phyloP scores from a whole-genome alignment of 345 rosid species.

The Isatis tinctoria region DNA sequence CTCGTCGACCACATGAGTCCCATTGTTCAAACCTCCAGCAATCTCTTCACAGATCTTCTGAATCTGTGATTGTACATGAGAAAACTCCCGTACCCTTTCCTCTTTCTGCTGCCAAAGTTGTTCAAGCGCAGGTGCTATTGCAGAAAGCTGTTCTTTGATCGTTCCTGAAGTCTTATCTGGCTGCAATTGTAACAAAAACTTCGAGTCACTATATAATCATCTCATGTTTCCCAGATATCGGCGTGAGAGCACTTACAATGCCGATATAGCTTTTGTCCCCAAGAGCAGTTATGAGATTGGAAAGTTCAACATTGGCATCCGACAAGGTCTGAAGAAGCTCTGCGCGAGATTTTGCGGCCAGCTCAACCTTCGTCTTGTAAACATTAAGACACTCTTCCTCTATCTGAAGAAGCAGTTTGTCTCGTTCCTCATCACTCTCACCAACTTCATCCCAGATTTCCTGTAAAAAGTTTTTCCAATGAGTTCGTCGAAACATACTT shows the following conservation, averaged over 20 bases:
- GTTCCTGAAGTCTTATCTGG: conserved; percentile 79
- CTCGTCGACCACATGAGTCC: conserved; percentile 69
- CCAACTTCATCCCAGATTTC: conserved; percentile 99
- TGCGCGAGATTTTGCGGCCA: conserved; percentile 78
- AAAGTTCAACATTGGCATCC: conserved; percentile 78
- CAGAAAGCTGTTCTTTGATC: conserved; percentile 92
- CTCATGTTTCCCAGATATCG: not conserved
- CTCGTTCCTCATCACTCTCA: conserved; percentile 88
- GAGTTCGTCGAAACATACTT: not conserved
- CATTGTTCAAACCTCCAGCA: conserved; percentile 55
- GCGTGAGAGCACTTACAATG: conserved; percentile 47
- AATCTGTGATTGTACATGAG: conserved; percentile 79
- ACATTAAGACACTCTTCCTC: conserved; percentile 93
- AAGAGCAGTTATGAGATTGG: conserved; percentile 69
- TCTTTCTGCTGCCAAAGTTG: conserved; percentile 92
- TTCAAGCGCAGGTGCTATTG: conserved; percentile 88
- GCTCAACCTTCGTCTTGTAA: conserved; percentile 89
- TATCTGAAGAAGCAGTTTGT: conserved; percentile 89
- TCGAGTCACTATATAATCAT: not conserved
- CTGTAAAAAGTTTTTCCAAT: conserved; percentile 31
- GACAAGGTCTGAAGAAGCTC: conserved; percentile 82
- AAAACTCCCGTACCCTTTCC: conserved; percentile 74
- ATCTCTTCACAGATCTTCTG: conserved; percentile 88
- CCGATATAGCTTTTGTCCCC: conserved; percentile 71
- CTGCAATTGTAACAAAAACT: conserved; percentile 38